These are phyloP conservation scores for Coemansia sp. DNA, from an alignment of 192 early-diverging fungal genomes.

Conservation along the genomic window DNA sequence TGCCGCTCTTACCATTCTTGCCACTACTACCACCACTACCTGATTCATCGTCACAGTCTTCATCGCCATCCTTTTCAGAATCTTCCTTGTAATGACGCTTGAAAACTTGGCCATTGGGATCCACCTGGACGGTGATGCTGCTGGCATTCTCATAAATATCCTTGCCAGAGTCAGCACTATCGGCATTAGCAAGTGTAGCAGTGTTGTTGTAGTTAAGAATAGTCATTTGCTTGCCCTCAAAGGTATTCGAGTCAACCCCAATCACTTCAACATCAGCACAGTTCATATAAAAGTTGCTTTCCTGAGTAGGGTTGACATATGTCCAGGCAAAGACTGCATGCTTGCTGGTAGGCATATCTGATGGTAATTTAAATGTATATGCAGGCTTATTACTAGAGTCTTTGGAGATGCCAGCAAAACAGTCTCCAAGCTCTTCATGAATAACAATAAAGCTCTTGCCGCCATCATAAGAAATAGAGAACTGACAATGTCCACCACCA, in stretches of 20 bases:
- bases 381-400: conserved; percentile 8
- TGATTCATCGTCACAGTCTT: too few species aligned
- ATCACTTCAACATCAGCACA: conserved; percentile 26
- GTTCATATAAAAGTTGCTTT: conserved; percentile 63
- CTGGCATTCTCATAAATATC: conserved; percentile 8
- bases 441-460: conserved; percentile 61
- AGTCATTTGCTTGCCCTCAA: conserved; percentile 16
- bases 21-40: not conserved
- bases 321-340: conserved; percentile 60
- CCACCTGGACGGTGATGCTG: conserved; percentile 3
- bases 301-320: conserved; percentile 60
- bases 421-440: conserved; percentile 43
- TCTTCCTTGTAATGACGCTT: not conserved
- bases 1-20: not conserved
- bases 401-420: conserved; percentile 27
- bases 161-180: not conserved
- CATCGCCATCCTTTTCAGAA: not conserved
- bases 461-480: conserved; percentile 61
- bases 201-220: conserved; percentile 26
- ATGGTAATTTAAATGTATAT: conserved; percentile 56
- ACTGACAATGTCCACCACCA: conserved; percentile 66
- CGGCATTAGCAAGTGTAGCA: not conserved
- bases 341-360: conserved; percentile 48
- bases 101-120: not conserved
- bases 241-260: conserved; percentile 15